Evolutionary conservation across 2,329 filamentous ascomycete genomes (phyloP), one percentile per base, ranked within the genome.

Genomic region (Pseudonectria foliicola): DNA sequence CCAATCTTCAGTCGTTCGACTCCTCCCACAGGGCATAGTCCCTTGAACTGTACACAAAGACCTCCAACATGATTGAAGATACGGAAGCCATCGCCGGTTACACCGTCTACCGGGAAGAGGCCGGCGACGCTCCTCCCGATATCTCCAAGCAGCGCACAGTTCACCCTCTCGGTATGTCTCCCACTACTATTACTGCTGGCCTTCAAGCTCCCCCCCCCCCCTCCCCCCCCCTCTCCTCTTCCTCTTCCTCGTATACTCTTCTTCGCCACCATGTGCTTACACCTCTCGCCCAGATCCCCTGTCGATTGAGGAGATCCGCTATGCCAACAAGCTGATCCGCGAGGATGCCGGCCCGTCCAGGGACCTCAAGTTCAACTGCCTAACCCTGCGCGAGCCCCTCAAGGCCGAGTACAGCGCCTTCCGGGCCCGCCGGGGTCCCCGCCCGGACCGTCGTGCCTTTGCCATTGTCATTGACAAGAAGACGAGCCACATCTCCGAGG

Each of bases 371-470:
- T 65, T 66, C 67, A 85, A 85, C 61, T 73, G 72, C 46, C 71
- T 86, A 33, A 83, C 76, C 14, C 64, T 83, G 4, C 70, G 80
- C 33, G 78, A 84, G 49, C 79, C 80, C 3, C 63, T 67, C 26
- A 84, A 84, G 63, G 44, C 65, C 69, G 42, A 70, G n/a, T 82
- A 80, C 53, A 60, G 77, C 13, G 76, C 79, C 33, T 80, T 76
- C 25, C 69, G 77, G 37, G 60, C 61, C 21, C 68, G 71, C 16
- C 56, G 44, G 14, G 61, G 67, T 4, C 60, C 73, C 2, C 68
- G 70, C 4, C 59, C 59, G 4, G 66, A 66, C 33, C 76, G 75
- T 13, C 62, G 64, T 10, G 68, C 64, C 10, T 70, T 71, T 26
- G 63, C 65, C 42, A 70, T 73, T 33, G 57, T 72, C 35, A 56